Conservation (phyloP, 768 basidiomycete genomes). For the Boletus insuetus region DNA sequence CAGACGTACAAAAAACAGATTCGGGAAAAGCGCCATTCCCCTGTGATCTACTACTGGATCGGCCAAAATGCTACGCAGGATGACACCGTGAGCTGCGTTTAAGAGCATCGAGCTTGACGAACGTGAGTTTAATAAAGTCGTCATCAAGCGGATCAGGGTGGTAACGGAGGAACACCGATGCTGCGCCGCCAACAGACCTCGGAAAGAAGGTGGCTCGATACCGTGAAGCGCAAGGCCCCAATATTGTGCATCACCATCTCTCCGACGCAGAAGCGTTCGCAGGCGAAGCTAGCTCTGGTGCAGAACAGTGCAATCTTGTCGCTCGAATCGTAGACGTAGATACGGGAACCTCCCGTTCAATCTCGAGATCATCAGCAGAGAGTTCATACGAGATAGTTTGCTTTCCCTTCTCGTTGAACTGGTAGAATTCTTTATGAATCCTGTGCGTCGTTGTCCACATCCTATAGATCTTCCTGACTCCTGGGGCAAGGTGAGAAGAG, state of each 20-base stretch:
- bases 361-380: conserved; percentile 40
- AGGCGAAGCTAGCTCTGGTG: conserved; percentile 48
- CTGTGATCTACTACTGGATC: conserved; percentile 64
- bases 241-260: conserved; percentile 45
- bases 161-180: background rate
- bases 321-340: conserved; percentile 61
- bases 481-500: too few species aligned
- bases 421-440: too few species aligned
- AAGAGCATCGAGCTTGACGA: conserved; percentile 69
- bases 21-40: conserved; percentile 37
- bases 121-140: conserved; percentile 9
- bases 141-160: background rate
- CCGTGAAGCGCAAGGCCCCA: conserved; percentile 59
- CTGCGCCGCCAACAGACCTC: conserved; percentile 23
- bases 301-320: conserved; percentile 52
- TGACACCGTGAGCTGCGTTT: conserved; percentile 61
- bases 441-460: too few species aligned
- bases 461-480: conserved; percentile 45
- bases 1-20: conserved; percentile 58
- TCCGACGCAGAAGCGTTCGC: conserved; percentile 37
- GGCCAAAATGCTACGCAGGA: conserved; percentile 58
- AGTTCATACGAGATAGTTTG: conserved; percentile 50
- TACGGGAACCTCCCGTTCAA: conserved; percentile 53
- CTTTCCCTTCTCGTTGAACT: conserved; percentile 23
- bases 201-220: conserved; percentile 57